Conservation (phyloP, 129 eudicot species). For the Flaveria brownii region DNA sequence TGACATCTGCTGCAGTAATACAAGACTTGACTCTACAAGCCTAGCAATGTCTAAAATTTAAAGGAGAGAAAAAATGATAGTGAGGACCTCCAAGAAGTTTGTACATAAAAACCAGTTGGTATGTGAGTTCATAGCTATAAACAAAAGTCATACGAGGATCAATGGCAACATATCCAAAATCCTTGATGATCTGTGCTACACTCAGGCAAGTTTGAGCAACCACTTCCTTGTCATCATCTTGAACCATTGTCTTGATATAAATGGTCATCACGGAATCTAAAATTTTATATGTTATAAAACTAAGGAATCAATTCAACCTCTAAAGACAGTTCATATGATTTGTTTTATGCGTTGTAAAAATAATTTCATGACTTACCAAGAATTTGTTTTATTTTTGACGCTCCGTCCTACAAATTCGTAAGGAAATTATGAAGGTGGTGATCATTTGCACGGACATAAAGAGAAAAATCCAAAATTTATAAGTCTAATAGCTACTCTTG, state of each 20-base stretch:
- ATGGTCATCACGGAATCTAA: conserved; percentile 81
- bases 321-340: conserved; percentile 1
- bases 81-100: conserved; percentile 19
- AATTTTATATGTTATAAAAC: conserved; percentile 14
- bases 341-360: too few species aligned
- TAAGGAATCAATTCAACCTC: conserved; percentile 7
- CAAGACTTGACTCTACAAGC: conserved; percentile 71
- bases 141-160: conserved; percentile 59
- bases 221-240: conserved; percentile 96
- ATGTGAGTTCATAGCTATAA: background rate
- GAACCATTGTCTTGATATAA: conserved; percentile 81
- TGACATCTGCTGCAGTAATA: conserved; percentile 65
- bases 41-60: conserved; percentile 56
- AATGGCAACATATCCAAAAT: conserved; percentile 64
- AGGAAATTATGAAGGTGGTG: background rate
- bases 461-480: background rate
- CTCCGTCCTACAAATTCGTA: conserved; percentile 61
- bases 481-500: background rate
- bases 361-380: conserved; percentile 50
- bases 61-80: background rate
- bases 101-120: conserved; percentile 6
- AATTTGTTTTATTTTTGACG: conserved; percentile 55
- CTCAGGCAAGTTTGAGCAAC: conserved; percentile 97
- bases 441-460: background rate
- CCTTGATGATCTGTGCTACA: conserved; percentile 64